Evolutionary conservation across 2,329 filamentous ascomycete genomes (phyloP).

Genomic region (Aspergillus awamori): DNA sequence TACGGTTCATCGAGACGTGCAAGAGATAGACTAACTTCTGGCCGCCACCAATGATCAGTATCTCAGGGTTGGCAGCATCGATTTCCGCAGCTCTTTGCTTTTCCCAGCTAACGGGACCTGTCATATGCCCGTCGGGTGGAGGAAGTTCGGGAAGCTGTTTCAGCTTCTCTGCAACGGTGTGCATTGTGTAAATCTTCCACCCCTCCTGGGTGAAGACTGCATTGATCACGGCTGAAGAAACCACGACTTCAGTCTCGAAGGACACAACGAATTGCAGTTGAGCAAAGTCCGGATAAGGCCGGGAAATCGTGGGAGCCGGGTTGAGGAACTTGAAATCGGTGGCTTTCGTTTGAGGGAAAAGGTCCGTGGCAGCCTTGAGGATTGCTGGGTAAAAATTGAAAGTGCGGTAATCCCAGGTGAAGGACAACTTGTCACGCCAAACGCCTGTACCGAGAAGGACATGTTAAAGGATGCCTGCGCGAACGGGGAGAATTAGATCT

Average conservation of each 20-base stretch:
- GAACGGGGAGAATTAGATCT: background rate
- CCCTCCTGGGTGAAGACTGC: constrained; percentile 36
- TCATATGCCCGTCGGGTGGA: constrained; percentile 39
- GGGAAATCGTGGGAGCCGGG: constrained; percentile 25
- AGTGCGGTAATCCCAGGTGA: constrained; percentile 42
- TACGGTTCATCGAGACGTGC: background rate
- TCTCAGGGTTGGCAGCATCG: constrained; percentile 29
- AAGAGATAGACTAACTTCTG: constrained; percentile 18
- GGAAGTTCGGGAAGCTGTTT: constrained; percentile 35
- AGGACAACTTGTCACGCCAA: constrained; percentile 42
- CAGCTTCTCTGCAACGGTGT: constrained; percentile 38
- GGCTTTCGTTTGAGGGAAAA: constrained; percentile 34
- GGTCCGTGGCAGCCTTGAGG: constrained; percentile 37
- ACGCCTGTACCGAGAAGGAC: constrained; percentile 27
- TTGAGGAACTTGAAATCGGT: constrained; percentile 30
- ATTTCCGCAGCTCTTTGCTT: constrained; percentile 30
- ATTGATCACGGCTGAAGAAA: constrained; percentile 36
- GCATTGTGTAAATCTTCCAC: constrained; percentile 41
- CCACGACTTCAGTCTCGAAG: constrained; percentile 35
- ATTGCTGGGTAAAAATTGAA: constrained; percentile 39
- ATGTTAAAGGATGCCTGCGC: background rate
- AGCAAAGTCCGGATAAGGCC: constrained; percentile 34
- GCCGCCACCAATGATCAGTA: constrained; percentile 30
- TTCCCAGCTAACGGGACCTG: constrained; percentile 36
- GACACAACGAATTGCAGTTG: constrained; percentile 35